phyloP scores from a whole-genome alignment of 73 alveolate species.

The Paramecium biaurelia region DNA sequence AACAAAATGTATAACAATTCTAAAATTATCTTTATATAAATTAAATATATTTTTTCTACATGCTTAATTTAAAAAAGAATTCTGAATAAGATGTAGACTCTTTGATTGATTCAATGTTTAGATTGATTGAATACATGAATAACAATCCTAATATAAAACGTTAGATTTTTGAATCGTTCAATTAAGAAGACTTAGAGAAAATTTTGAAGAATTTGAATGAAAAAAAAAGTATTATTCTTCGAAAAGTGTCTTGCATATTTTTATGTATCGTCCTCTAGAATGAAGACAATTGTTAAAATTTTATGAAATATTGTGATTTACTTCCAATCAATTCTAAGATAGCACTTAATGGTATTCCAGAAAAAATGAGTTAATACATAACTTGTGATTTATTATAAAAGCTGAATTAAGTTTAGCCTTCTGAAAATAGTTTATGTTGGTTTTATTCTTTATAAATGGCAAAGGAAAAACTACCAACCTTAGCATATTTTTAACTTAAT shows the following conservation, averaged over 20 bases:
- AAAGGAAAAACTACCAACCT: background rate
- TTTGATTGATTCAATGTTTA: constrained; percentile 17
- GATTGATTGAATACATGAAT: constrained; percentile 44
- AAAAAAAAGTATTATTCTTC: background rate
- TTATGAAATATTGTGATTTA: background rate
- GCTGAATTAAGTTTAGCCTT: background rate
- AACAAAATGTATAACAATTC: background rate
- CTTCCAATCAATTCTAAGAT: constrained; percentile 24
- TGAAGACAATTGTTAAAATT: background rate
- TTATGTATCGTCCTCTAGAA: background rate
- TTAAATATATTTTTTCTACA: background rate
- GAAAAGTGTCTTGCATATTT: constrained; percentile 15
- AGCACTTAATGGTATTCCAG: background rate
- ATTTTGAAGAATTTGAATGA: constrained; percentile 33
- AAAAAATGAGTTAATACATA: background rate
- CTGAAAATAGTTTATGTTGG: constrained; percentile 22
- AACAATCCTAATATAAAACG: background rate
- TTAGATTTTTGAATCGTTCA: constrained; percentile 34
- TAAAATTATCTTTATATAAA: background rate
- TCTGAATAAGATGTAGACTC: constrained; percentile 43
- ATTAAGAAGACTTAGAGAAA: constrained; percentile 7
- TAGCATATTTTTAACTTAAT: background rate
- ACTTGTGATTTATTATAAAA: background rate
- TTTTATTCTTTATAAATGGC: background rate
- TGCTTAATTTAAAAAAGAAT: constrained; percentile 1